Conservation (phyloP, 164 flowering plant genomes). For the Stephania cephalantha region DNA sequence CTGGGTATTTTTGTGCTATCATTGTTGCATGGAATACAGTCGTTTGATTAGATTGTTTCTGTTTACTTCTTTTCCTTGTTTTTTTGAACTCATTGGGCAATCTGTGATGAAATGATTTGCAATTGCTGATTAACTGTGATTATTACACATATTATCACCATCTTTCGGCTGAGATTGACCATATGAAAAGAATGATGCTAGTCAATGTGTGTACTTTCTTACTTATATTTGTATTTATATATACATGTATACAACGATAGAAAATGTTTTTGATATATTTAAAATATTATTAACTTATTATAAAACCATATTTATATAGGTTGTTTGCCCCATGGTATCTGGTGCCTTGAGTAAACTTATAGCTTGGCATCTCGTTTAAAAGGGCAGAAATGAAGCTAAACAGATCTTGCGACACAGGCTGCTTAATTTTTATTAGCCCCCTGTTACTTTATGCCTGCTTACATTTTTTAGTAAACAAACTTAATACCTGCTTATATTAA, state of each 20-base stretch:
- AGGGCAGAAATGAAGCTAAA: slow-evolving; percentile 5
- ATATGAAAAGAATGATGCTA: neutral
- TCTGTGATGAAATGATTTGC: neutral
- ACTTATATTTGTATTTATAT: neutral
- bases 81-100: neutral
- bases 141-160: neutral
- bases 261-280: too few species aligned
- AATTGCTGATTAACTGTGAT: neutral
- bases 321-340: slow-evolving; percentile 10
- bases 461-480: neutral
- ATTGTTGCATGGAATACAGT: neutral
- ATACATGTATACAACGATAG: too few species aligned
- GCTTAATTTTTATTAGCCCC: neutral
- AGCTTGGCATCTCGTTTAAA: slow-evolving; percentile 11
- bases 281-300: neutral
- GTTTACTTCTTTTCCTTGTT: neutral
- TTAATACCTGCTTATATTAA: too few species aligned
- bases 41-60: neutral
- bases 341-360: slow-evolving; percentile 5
- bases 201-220: neutral
- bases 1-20: neutral
- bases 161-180: slow-evolving; percentile 3
- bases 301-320: neutral
- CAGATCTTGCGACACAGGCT: slow-evolving; percentile 13
- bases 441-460: slow-evolving; percentile 12